A percentile compares a stretch with the other conserved stretches of the same genome.
Conservation (phyloP, 257 asterid genomes). For the Vinca minor region DNA sequence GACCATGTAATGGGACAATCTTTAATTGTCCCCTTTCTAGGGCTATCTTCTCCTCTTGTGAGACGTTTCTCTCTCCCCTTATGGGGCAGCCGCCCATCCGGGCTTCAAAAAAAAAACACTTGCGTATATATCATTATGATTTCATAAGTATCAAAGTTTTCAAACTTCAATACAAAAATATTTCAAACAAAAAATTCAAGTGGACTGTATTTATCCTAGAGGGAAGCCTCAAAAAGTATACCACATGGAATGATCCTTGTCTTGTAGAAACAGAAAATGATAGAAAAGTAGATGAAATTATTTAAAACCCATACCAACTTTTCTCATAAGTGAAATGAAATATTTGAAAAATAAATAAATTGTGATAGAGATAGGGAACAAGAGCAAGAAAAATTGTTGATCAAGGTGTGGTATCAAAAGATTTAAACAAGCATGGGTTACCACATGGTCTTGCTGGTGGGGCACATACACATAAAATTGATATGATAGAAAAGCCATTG, state of each 20-base stretch:
- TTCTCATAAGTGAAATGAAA: not conserved
- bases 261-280: not conserved
- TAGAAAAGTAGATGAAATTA: not conserved
- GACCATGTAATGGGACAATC: too few relatives aligned
- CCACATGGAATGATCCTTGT: not conserved
- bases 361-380: not conserved
- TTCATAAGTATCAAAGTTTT: too few relatives aligned
- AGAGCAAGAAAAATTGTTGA: conserved; percentile 7
- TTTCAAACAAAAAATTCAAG: too few relatives aligned
- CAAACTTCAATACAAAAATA: too few relatives aligned
- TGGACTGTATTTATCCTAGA: too few relatives aligned
- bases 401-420: conserved; percentile 14
- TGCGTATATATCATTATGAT: too few relatives aligned
- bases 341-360: not conserved
- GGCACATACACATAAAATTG: conserved; percentile 22
- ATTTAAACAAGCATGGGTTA: conserved; percentile 16
- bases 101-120: too few relatives aligned
- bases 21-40: too few relatives aligned
- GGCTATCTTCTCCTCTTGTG: too few relatives aligned
- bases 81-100: too few relatives aligned
- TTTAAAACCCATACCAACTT: not conserved
- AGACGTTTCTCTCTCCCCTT: too few relatives aligned
- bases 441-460: conserved; percentile 28
- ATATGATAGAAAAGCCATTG: conserved; percentile 26
- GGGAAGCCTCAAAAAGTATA: too few relatives aligned